phyloP scores from a whole-genome alignment of 1,284 basidiomycete genomes.

The Amylostereum areolatum region DNA sequence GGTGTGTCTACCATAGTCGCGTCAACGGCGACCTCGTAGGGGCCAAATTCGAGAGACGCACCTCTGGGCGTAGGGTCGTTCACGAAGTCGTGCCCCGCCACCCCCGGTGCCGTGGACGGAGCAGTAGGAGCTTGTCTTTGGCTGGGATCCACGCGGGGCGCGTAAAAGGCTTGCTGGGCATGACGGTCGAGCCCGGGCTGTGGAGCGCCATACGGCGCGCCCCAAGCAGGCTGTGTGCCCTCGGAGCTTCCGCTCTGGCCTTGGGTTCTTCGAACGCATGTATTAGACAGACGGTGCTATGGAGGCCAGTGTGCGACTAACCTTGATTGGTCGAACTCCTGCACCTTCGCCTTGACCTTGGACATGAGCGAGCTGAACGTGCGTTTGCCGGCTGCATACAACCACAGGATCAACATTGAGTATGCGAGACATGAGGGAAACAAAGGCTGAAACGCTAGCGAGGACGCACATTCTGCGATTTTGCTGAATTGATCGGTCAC shows the following conservation, averaged over 20 bases:
- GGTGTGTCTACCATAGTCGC: neutral
- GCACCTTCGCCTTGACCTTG: slow-evolving; percentile 75
- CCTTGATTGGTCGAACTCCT: slow-evolving; percentile 58
- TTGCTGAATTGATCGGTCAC: slow-evolving; percentile 67
- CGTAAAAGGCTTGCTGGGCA: slow-evolving; percentile 14
- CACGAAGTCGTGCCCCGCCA: neutral
- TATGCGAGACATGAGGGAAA: neutral
- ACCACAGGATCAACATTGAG: neutral
- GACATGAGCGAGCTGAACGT: slow-evolving; percentile 65
- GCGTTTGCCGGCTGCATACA: slow-evolving; percentile 61
- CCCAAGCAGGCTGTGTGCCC: slow-evolving; percentile 5
- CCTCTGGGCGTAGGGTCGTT: neutral
- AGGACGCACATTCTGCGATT: slow-evolving; percentile 64
- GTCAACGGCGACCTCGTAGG: neutral
- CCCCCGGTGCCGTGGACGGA: neutral
- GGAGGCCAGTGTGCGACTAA: slow-evolving; percentile 10
- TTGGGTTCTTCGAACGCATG: neutral
- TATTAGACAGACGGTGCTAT: neutral
- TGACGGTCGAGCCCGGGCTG: slow-evolving; percentile 9
- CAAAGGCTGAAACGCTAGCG: too few relatives aligned
- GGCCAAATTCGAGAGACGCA: neutral
- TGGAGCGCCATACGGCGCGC: neutral
- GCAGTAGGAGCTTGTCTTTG: neutral
- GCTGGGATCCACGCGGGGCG: slow-evolving; percentile 3
- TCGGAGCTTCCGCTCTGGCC: neutral